phyloP scores from a whole-genome alignment of 202 grass and related monocot genomes.

The Panicum hallii region DNA sequence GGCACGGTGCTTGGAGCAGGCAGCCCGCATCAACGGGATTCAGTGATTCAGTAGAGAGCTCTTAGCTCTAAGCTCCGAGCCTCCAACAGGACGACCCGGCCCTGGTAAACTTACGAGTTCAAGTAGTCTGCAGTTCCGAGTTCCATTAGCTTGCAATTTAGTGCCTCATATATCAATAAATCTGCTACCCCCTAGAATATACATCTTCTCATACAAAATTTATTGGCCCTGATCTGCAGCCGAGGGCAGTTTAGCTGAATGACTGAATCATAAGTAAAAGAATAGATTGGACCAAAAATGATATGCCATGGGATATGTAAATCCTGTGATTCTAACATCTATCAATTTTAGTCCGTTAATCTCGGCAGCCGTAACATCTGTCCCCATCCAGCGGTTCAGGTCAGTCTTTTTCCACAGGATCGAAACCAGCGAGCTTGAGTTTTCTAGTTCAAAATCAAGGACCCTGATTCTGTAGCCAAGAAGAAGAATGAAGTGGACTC shows the following conservation, averaged over 20 bases:
- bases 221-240: conserved; percentile 49
- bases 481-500: conserved; percentile 24
- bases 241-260: neutral
- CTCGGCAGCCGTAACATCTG: conserved; percentile 11
- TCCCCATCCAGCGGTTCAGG: conserved; percentile 9
- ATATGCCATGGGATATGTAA: conserved; percentile 6
- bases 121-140: neutral
- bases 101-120: neutral
- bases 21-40: too few relatives aligned
- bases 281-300: conserved; percentile 31
- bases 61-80: too few relatives aligned
- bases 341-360: conserved; percentile 40
- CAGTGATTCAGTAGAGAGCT: too few relatives aligned
- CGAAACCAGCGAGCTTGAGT: neutral
- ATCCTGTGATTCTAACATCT: conserved; percentile 37
- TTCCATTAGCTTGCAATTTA: neutral
- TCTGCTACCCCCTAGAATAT: conserved; percentile 44
- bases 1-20: too few relatives aligned
- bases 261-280: neutral
- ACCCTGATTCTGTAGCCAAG: conserved; percentile 52
- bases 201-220: conserved; percentile 53
- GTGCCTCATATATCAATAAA: conserved; percentile 17
- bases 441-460: conserved; percentile 40
- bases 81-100: too few relatives aligned
- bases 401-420: conserved; percentile 25